Evolutionary conservation across 106 monocot species (phyloP).

Genomic region (Allium fistulosum): DNA sequence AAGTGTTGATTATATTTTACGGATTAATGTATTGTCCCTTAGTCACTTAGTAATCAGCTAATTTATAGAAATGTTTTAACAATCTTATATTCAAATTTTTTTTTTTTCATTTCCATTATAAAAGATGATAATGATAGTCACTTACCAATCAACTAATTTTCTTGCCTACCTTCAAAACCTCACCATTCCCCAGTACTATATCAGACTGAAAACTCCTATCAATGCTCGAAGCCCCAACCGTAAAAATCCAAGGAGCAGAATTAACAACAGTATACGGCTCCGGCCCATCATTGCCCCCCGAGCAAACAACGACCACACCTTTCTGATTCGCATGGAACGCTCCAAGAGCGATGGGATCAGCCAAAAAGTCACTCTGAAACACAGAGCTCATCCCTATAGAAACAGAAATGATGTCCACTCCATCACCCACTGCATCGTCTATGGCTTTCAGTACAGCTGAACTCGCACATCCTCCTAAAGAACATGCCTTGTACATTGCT

Average conservation of each 20-base stretch:
- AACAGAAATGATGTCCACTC: constrained; percentile 84
- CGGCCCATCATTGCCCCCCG: constrained; percentile 96
- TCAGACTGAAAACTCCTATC: constrained; percentile 69
- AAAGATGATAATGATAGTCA: too few species aligned
- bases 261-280: constrained; percentile 89
- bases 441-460: constrained; percentile 84
- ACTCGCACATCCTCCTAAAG: constrained; percentile 68
- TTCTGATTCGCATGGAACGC: constrained; percentile 84
- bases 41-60: too few species aligned
- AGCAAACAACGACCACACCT: constrained; percentile 77
- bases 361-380: constrained; percentile 85
- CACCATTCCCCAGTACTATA: constrained; percentile 69
- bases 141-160: neutral
- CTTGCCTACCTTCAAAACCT: constrained; percentile 47
- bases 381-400: constrained; percentile 93
- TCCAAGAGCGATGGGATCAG: constrained; percentile 83
- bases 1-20: too few species aligned
- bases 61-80: too few species aligned
- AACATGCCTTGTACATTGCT: constrained; percentile 92
- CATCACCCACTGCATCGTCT: constrained; percentile 83
- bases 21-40: too few species aligned
- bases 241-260: constrained; percentile 88
- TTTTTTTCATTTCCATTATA: too few species aligned
- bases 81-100: too few species aligned
- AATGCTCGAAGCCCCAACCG: constrained; percentile 88